These are phyloP conservation scores for Mycosphaerelloides madeirae DNA, from an alignment of 2,329 filamentous ascomycete genomes.

Conservation along the genomic window DNA sequence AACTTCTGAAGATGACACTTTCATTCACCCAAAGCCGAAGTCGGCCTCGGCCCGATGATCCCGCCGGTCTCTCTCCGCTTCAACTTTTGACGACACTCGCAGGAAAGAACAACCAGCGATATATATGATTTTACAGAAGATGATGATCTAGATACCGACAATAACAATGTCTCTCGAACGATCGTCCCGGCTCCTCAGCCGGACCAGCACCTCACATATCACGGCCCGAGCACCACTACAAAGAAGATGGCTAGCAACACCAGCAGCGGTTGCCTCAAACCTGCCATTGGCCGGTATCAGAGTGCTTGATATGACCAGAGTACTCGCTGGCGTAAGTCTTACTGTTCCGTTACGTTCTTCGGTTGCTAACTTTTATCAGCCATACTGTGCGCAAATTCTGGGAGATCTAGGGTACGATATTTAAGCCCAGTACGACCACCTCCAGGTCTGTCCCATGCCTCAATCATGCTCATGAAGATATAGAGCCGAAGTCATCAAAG, in stretches of 20 bases:
- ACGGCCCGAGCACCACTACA: slow-evolving; percentile 11
- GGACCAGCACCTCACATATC: slow-evolving; percentile 4
- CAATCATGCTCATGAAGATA: slow-evolving; percentile 19
- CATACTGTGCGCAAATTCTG: slow-evolving; percentile 94
- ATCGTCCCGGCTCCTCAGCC: slow-evolving; percentile 17
- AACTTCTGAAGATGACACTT: background rate
- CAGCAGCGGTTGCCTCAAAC: slow-evolving; percentile 41
- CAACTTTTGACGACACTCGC: too few species aligned
- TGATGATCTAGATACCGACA: background rate
- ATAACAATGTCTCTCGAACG: slow-evolving; percentile 19
- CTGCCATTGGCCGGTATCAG: slow-evolving; percentile 78
- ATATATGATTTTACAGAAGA: background rate
- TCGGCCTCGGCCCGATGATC: background rate
- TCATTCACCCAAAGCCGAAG: slow-evolving; percentile 1
- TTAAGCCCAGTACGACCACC: slow-evolving; percentile 29
- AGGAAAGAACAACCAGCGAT: too few species aligned
- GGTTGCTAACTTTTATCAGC: slow-evolving; percentile 48
- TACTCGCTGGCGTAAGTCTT: slow-evolving; percentile 73
- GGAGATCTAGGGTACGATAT: slow-evolving; percentile 82
- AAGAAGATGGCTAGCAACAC: slow-evolving; percentile 40
- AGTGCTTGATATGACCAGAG: slow-evolving; percentile 94
- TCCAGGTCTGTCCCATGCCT: slow-evolving; percentile 27
- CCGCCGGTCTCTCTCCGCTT: too few species aligned
- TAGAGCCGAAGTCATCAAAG: slow-evolving; percentile 93
- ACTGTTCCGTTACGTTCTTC: background rate